Evolutionary conservation across 2,329 filamentous ascomycete species (phyloP).

Genomic region (Colletotrichum magnum): DNA sequence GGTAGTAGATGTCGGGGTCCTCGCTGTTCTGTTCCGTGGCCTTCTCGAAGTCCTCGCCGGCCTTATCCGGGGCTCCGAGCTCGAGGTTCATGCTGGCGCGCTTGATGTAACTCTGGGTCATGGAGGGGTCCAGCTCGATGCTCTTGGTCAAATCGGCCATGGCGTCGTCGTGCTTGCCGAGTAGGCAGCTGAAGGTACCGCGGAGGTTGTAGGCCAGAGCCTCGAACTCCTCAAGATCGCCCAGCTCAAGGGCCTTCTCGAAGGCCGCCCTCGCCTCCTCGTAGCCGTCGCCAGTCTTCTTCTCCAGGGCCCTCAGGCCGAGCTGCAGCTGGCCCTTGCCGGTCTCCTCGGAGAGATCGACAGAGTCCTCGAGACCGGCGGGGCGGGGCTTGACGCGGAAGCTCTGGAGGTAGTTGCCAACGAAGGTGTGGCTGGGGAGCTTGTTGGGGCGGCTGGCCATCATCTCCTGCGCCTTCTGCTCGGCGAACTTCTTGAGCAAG

Average conservation of each 20-base stretch:
- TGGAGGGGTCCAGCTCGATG: conserved; percentile 86
- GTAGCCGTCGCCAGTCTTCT: conserved; percentile 92
- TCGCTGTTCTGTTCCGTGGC: conserved; percentile 87
- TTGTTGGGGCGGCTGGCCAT: conserved; percentile 87
- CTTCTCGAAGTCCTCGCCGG: conserved; percentile 87
- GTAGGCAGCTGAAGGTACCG: conserved; percentile 94
- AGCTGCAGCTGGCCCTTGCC: conserved; percentile 89
- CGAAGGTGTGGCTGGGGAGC: conserved; percentile 95
- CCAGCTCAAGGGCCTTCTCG: conserved; percentile 87
- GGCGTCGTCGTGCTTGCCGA: conserved; percentile 88
- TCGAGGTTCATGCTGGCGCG: conserved; percentile 98
- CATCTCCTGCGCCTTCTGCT: conserved; percentile 93
- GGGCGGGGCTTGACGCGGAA: conserved; percentile 89
- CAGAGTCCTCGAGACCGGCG: conserved; percentile 83
- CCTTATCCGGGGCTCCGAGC: conserved; percentile 88
- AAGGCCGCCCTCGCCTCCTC: conserved; percentile 89
- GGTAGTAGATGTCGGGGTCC: conserved; percentile 98
- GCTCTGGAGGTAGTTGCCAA: conserved; percentile 98
- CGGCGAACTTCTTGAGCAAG: conserved; percentile 95
- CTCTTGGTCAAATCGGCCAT: conserved; percentile 91
- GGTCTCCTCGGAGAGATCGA: conserved; percentile 82
- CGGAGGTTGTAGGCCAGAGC: conserved; percentile 96
- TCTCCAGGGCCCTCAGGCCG: conserved; percentile 84
- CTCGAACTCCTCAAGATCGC: conserved; percentile 85
- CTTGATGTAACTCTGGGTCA: conserved; percentile 99